phyloP scores from a whole-genome alignment of 2,329 filamentous ascomycete species.

The Xylaria sp. region DNA sequence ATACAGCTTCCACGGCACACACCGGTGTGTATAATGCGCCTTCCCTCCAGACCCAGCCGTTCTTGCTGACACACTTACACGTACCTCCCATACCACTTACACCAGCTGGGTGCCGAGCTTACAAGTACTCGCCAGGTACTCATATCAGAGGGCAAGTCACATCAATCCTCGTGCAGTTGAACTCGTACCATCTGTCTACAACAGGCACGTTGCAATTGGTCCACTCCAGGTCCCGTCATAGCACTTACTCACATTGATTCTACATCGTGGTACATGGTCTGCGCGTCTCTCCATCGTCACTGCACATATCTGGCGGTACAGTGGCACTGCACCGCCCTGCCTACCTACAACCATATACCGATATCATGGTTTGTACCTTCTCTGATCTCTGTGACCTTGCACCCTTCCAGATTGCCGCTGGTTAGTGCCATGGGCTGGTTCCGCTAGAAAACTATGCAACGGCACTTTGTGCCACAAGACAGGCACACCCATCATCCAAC shows the following conservation, averaged over 20 bases:
- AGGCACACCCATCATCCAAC: neutral
- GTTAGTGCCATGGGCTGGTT: neutral
- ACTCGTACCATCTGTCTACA: neutral
- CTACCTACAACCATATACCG: too few species aligned
- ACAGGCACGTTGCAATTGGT: neutral
- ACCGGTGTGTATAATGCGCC: too few species aligned
- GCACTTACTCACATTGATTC: neutral
- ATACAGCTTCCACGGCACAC: too few species aligned
- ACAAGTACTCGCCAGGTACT: neutral
- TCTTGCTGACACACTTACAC: too few species aligned
- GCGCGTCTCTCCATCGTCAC: neutral
- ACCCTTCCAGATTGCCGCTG: too few species aligned
- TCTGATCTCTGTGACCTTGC: too few species aligned
- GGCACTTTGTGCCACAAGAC: neutral
- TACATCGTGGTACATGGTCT: neutral
- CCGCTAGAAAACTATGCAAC: too few species aligned
- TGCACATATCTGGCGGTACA: neutral
- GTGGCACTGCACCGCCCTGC: too few species aligned
- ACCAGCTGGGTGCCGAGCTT: too few species aligned
- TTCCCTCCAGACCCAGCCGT: too few species aligned
- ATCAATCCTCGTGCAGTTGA: neutral
- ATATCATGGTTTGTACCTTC: neutral
- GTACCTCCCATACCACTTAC: too few species aligned
- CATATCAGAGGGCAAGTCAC: neutral
- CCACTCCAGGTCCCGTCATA: neutral